phyloP scores from a whole-genome alignment of 169 alveolate species.

The Amoebophrya sp. region DNA sequence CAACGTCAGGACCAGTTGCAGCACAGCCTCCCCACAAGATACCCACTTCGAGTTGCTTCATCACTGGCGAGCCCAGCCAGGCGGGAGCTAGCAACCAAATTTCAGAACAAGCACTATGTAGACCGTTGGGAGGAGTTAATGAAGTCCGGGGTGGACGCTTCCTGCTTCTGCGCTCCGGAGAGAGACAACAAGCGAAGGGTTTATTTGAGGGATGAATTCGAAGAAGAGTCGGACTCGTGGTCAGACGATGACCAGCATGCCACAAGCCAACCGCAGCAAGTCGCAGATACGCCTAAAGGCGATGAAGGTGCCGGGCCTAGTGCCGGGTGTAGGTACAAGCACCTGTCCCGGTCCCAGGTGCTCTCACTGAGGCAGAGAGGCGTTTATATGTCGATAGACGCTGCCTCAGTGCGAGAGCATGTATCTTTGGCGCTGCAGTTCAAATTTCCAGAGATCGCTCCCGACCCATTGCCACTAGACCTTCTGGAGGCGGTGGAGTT shows the following conservation, averaged over 20 bases:
- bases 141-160: neutral
- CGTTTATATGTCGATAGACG: neutral
- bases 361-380: neutral
- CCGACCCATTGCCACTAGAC: neutral
- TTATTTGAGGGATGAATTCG: neutral
- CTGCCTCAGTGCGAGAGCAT: neutral
- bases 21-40: neutral
- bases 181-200: neutral
- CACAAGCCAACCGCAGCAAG: neutral
- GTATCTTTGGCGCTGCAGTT: neutral
- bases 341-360: neutral
- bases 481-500: neutral
- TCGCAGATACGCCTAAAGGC: neutral
- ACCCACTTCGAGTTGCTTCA: neutral
- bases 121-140: neutral
- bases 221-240: neutral
- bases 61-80: neutral
- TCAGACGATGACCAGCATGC: neutral
- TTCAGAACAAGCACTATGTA: neutral
- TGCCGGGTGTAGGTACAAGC: neutral
- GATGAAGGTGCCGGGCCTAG: neutral
- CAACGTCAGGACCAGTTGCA: too few relatives aligned
- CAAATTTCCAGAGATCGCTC: neutral
- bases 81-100: neutral
- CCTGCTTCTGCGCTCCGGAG: neutral